phyloP scores from a whole-genome alignment of 345 rosid species.

The Salix koriyanagi region DNA sequence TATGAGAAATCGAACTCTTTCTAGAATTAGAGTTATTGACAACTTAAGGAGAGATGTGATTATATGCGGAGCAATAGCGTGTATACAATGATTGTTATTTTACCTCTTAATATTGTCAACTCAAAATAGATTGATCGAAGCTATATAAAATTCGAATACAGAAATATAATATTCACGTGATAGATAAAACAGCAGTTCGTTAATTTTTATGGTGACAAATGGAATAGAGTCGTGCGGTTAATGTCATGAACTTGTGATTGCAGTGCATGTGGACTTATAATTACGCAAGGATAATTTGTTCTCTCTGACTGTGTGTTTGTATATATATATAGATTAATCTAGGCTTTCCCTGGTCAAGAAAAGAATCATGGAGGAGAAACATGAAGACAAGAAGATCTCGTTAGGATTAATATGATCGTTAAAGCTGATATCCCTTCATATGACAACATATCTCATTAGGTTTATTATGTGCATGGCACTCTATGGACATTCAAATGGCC shows the following conservation, averaged over 20 bases:
- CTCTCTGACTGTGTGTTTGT: not conserved
- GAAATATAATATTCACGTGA: not conserved
- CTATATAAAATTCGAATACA: not conserved
- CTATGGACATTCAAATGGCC: not conserved
- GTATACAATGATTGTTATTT: constrained; percentile 13
- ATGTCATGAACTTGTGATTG: not conserved
- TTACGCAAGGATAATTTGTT: not conserved
- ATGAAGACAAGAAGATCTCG: too few relatives aligned
- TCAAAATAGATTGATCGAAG: not conserved
- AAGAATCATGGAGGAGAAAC: too few relatives aligned
- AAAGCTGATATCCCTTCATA: not conserved
- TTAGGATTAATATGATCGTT: not conserved
- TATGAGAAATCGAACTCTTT: constrained; percentile 23
- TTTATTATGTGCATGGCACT: not conserved
- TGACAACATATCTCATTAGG: not conserved
- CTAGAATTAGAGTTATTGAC: constrained; percentile 26
- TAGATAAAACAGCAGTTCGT: not conserved
- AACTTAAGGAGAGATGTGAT: constrained; percentile 31
- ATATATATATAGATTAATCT: not conserved
- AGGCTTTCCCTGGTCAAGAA: not conserved
- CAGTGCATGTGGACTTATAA: not conserved
- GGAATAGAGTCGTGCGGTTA: not conserved
- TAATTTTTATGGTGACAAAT: constrained; percentile 14
- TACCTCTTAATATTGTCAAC: not conserved
- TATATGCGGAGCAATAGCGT: constrained; percentile 28